Conservation (phyloP, 768 basidiomycete species). For the Steccherinum ochraceum region DNA sequence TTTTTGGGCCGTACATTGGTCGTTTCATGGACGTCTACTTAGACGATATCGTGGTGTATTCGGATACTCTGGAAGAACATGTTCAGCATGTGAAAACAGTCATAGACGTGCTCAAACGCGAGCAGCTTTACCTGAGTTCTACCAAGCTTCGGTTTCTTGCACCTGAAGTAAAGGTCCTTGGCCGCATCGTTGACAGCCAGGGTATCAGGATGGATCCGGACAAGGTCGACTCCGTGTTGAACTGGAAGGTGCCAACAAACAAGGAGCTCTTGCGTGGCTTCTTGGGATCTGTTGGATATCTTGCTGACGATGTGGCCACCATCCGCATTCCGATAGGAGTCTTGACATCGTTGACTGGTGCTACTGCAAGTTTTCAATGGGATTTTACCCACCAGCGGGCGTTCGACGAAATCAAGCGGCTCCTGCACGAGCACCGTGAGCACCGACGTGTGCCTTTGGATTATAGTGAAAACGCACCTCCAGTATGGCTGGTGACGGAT, state of each 20-base stretch:
- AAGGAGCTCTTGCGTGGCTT: conserved; percentile 27
- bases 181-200: conserved; percentile 19
- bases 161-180: conserved; percentile 23
- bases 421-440: conserved; percentile 13
- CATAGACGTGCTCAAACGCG: conserved; percentile 25
- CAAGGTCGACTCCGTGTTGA: conserved; percentile 20
- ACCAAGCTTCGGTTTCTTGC: conserved; percentile 29
- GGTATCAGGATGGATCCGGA: conserved; percentile 24
- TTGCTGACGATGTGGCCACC: conserved; percentile 24
- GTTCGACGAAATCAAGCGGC: conserved; percentile 23
- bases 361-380: conserved; percentile 17
- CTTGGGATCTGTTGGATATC: conserved; percentile 30
- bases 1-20: conserved; percentile 25
- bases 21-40: conserved; percentile 30
- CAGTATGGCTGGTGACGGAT: conserved; percentile 21
- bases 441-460: conserved; percentile 15
- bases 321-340: conserved; percentile 34
- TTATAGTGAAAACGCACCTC: conserved; percentile 14
- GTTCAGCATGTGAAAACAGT: conserved; percentile 24
- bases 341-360: conserved; percentile 17
- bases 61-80: conserved; percentile 23
- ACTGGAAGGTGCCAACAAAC: conserved; percentile 23
- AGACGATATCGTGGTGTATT: conserved; percentile 30
- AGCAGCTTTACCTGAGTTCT: conserved; percentile 31
- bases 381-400: conserved; percentile 22